Base-by-base conservation (phyloP, 2,329 filamentous ascomycete genomes). In the Penicillium sp. region DNA sequence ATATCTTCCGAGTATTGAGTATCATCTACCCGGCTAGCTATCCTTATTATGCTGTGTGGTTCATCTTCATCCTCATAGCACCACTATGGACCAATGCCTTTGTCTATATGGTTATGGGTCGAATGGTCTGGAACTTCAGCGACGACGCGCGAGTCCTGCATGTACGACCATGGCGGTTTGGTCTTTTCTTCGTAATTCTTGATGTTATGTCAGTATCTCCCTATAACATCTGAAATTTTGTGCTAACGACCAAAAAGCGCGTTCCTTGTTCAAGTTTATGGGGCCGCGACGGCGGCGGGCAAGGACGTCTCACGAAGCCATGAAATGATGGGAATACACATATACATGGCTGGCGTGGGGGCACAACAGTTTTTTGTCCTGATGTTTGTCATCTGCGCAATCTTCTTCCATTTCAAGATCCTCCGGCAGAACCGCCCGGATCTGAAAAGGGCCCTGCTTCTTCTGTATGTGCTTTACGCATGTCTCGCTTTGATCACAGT, bases 121-220 rank as follows among this genome's bases (percentile, higher is more conserved):
- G 46, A 23, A 54, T 54, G 52, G 45, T 54, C 18, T 49, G 46
- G 46, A 49, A 54, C 29, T 54, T 46, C 23, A 54, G 36, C 7
- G 37, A 54, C 14, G 45, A 54, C 18, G 46, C 45, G 10, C 46
- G 33, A 13, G 33, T 54, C 16, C 14, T 45, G 19, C 28, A 29
- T 14, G 18, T 49, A 13, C 29, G 51, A 18, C 45, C 51, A 16
- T 48, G 46, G 51, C 16, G 16, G 2, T 39, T 54, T 26, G 51
- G 45, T 26, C 19, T 49, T 11, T 33, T 49, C 26, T 54, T 49
- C 29, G 46, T 54, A 4, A 37, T 18, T 24, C 45, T 54, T 8
- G 51, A 54, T 23, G 43, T 54, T 3, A 45, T 48, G 51, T 49
- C 26, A 19, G 51, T 26, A 16, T 23, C 2, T 9, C 23, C n/a